Base-by-base conservation (phyloP, 2,329 filamentous ascomycete species). In the Hypoxylon sp. region DNA sequence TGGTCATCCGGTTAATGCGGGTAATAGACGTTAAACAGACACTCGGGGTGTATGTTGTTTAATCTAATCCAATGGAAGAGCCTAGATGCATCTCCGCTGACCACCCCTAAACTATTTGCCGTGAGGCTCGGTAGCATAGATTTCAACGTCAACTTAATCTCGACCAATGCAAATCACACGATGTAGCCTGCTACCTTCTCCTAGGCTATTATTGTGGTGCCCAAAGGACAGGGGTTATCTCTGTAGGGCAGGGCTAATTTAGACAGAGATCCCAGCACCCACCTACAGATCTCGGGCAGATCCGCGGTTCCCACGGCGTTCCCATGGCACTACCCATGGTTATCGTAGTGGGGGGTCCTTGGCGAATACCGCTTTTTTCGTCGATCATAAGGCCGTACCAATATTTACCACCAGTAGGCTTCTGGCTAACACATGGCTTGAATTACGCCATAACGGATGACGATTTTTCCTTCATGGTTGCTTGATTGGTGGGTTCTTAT, bases 261-360 rank as follows among this genome's bases (percentile, higher is more conserved):
- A 37, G 14, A n/a, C 35, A n/a, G 13, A 37, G 35, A 37, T 37
- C 35, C 35, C 5, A 14, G 35, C 11, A 37, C 35, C 17, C 39
- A 10, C 17, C 39, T 44, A 44, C 17, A 44, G 39, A 44, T 44
- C 39, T 44, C 39, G 39, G 39, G 39, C 39, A 44, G 39, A 44
- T 44, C 39, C 39, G 39, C 39, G 39, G 39, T 19, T 44, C 39
- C 39, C 9, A 17, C 1, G 2, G 17, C 11, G 39, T 37, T 37
- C 35, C 14, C 14, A 37, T 31, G 29, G 29, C 29, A 9, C 2
- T 19, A 22, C 39, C 39, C 9, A 17, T 3, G n/a, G 17, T 44
- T 9, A n/a, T 37, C 35, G n/a, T 37, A 37, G 39, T 44, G 39
- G 39, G 39, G 39, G 39, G 10, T 22, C 39, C 39, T 44, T 22